These are phyloP conservation scores for Diospyros kaki DNA, from an alignment of 148 eudicot species.

Conservation along the genomic window DNA sequence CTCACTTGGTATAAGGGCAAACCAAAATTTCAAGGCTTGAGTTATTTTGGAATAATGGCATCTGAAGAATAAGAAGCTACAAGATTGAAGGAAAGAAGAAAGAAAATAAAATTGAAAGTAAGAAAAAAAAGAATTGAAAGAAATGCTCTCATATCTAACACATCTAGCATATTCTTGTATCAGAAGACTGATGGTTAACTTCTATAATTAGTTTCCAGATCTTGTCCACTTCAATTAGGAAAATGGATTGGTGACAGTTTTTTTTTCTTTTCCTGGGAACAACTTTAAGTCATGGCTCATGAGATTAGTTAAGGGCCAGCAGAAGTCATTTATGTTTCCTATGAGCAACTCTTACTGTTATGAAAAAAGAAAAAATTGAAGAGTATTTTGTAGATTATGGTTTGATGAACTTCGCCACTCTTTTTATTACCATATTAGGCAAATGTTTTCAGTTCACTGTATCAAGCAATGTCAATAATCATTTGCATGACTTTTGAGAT, in stretches of 20 bases:
- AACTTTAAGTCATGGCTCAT: neutral
- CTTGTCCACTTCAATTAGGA: neutral
- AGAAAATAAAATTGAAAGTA: too few species aligned
- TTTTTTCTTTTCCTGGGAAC: neutral
- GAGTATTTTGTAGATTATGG: neutral
- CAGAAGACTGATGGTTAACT: neutral
- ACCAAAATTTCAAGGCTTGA: neutral
- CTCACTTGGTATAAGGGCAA: too few species aligned
- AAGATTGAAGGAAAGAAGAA: too few species aligned
- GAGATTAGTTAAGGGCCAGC: neutral
- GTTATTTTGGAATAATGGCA: neutral
- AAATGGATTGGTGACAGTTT: neutral
- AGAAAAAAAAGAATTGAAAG: neutral
- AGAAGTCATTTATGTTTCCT: neutral
- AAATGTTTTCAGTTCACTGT: neutral
- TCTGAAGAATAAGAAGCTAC: neutral
- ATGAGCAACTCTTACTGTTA: neutral
- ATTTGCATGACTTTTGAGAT: neutral
- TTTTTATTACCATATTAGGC: neutral
- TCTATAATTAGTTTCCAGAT: neutral
- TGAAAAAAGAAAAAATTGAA: neutral
- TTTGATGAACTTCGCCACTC: neutral
- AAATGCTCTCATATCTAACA: neutral
- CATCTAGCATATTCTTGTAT: too few species aligned
- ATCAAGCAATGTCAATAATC: neutral